Evolutionary conservation across 257 asterid species (phyloP).

Genomic region (Jasminum sambac): DNA sequence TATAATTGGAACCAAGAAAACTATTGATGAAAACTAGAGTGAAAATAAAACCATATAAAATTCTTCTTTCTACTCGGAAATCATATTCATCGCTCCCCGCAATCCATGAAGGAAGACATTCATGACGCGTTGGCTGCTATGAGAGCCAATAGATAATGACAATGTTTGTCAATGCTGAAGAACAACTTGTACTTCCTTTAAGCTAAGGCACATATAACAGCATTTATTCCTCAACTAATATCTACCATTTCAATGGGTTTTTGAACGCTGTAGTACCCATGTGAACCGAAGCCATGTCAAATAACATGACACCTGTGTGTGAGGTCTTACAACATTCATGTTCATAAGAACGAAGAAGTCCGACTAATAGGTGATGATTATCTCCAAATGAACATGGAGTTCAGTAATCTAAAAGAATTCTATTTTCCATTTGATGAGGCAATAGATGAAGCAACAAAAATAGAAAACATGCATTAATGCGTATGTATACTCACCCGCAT

Average conservation of each 20-base stretch:
- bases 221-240: neutral
- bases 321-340: neutral
- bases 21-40: too few species aligned
- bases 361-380: neutral
- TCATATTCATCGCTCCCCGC: neutral
- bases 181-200: too few species aligned
- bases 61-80: neutral
- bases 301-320: neutral
- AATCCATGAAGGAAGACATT: too few species aligned
- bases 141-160: neutral
- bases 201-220: too few species aligned
- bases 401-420: neutral
- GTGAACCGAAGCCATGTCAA: neutral
- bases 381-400: neutral
- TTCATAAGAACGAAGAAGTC: neutral
- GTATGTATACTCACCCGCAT: conserved; percentile 48
- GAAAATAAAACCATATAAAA: neutral
- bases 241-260: neutral
- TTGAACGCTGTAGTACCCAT: neutral
- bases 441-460: neutral
- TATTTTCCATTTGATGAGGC: neutral
- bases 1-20: neutral
- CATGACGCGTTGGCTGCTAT: neutral
- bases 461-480: neutral
- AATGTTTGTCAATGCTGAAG: too few species aligned